Conservation (phyloP, 2,329 filamentous ascomycete genomes). For the Neoscytalidium dimidiatum region DNA sequence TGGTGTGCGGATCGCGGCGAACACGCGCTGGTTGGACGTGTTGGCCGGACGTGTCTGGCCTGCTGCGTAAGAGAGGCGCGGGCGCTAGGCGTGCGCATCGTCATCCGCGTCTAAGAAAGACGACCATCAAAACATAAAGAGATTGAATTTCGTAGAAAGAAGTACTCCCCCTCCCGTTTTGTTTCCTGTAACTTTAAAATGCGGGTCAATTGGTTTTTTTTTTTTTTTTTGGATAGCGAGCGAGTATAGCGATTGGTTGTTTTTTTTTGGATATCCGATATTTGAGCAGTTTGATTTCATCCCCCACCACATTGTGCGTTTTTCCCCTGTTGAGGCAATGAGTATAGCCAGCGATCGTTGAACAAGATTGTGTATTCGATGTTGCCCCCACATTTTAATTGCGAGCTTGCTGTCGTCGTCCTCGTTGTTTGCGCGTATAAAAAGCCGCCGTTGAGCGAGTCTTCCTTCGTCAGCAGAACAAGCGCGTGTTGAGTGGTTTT, state of each 20-base stretch:
- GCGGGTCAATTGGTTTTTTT: slow-evolving; percentile 9
- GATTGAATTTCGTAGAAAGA: neutral
- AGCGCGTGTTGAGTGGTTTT: neutral
- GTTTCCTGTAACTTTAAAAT: slow-evolving; percentile 7
- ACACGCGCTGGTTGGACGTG: slow-evolving; percentile 71
- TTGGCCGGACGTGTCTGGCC: slow-evolving; percentile 67
- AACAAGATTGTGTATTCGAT: slow-evolving; percentile 8
- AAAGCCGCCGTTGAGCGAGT: neutral
- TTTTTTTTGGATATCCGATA: slow-evolving; percentile 12
- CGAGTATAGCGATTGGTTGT: neutral
- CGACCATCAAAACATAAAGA: neutral
- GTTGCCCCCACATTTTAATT: neutral
- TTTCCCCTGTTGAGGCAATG: neutral
- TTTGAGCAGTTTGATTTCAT: neutral
- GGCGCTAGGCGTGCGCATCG: slow-evolving; percentile 67
- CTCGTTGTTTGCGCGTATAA: neutral
- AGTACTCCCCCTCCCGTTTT: neutral
- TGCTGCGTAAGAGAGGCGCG: slow-evolving; percentile 76
- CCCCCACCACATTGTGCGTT: neutral
- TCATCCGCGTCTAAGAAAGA: slow-evolving; percentile 46
- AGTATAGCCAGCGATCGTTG: slow-evolving; percentile 5
- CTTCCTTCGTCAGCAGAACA: neutral
- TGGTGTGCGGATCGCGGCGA: slow-evolving; percentile 73
- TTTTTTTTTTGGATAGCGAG: neutral
- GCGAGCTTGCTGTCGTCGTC: neutral